phyloP scores from a whole-genome alignment of 768 basidiomycete genomes.

The Tylopilus intermedius region DNA sequence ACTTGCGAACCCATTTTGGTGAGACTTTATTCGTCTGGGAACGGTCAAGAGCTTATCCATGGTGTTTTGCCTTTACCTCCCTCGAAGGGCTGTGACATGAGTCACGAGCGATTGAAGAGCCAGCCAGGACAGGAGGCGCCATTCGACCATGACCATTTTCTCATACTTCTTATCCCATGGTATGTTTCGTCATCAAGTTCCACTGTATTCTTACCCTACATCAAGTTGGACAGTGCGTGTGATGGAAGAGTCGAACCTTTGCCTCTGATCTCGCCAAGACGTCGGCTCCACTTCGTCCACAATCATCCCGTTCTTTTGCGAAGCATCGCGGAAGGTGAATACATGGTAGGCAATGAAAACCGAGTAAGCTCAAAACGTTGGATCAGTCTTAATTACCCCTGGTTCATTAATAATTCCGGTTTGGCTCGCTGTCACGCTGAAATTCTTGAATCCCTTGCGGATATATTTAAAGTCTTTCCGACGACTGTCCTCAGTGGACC shows the following conservation, averaged over 20 bases:
- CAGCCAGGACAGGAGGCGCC: not conserved
- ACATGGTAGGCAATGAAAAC: not conserved
- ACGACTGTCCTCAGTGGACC: not conserved
- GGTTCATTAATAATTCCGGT: no score
- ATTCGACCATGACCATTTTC: not conserved
- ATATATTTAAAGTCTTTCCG: not conserved
- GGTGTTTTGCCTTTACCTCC: not conserved
- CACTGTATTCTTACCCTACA: not conserved
- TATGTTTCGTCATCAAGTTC: not conserved
- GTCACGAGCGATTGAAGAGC: not conserved
- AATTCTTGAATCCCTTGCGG: not conserved
- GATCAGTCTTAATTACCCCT: no score
- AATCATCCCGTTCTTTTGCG: not conserved
- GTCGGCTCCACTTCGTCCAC: not conserved
- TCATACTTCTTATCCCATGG: not conserved
- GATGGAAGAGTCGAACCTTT: not conserved
- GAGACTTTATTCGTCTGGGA: slow-evolving; percentile 4
- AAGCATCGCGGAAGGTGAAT: not conserved
- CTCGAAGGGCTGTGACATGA: not conserved
- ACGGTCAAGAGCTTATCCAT: not conserved
- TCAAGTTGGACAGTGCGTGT: not conserved
- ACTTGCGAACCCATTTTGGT: not conserved
- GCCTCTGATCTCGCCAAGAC: not conserved
- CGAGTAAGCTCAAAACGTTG: not conserved
- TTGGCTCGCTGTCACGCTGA: not conserved